Percentiles rank a stretch among this genome's conserved stretches.
These are phyloP conservation scores for Cyclocybe cylindracea DNA, from an alignment of 768 basidiomycete species.

Conservation along the genomic window DNA sequence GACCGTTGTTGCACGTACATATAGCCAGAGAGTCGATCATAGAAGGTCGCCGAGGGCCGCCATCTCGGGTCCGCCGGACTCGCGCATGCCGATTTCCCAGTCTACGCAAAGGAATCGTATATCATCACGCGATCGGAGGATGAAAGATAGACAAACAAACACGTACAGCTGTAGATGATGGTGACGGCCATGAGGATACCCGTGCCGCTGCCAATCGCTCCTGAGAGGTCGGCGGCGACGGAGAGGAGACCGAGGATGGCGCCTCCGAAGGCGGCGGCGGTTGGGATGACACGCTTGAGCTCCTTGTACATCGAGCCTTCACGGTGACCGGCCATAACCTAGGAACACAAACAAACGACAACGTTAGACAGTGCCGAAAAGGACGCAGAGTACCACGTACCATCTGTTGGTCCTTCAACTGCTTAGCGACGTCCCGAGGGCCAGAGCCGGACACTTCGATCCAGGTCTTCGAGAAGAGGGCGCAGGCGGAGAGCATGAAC, in stretches of 20 bases:
- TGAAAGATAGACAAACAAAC: slow-evolving; percentile 5
- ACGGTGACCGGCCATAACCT: slow-evolving; percentile 88
- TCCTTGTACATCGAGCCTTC: slow-evolving; percentile 99
- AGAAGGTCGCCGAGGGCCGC: slow-evolving; percentile 78
- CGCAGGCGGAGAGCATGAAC: slow-evolving; percentile 93
- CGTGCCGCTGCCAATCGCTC: slow-evolving; percentile 93
- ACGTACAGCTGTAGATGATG: slow-evolving; percentile 91
- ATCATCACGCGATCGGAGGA: slow-evolving; percentile 5
- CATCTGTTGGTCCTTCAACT: slow-evolving; percentile 98
- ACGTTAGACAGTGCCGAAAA: background rate
- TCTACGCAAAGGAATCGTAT: slow-evolving; percentile 43
- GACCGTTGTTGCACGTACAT: background rate
- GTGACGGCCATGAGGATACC: slow-evolving; percentile 98
- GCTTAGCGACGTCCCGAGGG: slow-evolving; percentile 94
- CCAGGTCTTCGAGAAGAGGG: slow-evolving; percentile 99
- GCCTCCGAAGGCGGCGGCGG: slow-evolving; percentile 95
- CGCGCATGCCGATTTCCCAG: slow-evolving; percentile 94
- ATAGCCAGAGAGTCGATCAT: slow-evolving; percentile 31
- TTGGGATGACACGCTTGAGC: slow-evolving; percentile 96
- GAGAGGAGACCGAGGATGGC: slow-evolving; percentile 93
- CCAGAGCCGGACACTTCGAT: slow-evolving; percentile 97
- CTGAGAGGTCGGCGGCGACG: slow-evolving; percentile 92
- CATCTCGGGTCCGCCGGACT: slow-evolving; percentile 83
- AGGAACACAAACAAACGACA: background rate
- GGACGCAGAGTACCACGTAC: slow-evolving; percentile 37